Percentiles rank a stretch among this genome's conserved stretches.
Conservation (phyloP, 768 basidiomycete genomes). For the Lentinula boryana region DNA sequence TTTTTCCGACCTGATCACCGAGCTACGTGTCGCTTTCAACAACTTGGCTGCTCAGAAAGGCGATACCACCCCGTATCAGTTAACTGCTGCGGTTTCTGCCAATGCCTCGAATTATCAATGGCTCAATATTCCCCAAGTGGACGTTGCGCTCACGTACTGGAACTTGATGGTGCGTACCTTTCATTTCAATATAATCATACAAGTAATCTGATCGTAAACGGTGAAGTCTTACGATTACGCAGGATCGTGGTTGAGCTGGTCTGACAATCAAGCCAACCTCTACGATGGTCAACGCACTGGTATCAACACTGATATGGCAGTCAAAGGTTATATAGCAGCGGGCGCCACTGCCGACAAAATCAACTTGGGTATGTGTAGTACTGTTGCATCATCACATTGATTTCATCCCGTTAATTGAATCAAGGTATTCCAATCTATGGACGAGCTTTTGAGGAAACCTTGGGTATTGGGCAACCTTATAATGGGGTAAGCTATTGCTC, state of each 20-base stretch:
- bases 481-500: constrained; percentile 41
- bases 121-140: constrained; percentile 58
- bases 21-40: constrained; percentile 58
- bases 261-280: constrained; percentile 56
- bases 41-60: constrained; percentile 53
- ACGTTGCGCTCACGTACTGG: constrained; percentile 65
- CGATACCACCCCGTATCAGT: constrained; percentile 50
- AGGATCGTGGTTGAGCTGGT: constrained; percentile 66
- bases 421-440: constrained; percentile 77
- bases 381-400: neutral
- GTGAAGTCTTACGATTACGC: constrained; percentile 68
- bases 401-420: neutral
- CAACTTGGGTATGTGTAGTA: constrained; percentile 42
- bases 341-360: constrained; percentile 67
- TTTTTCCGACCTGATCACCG: constrained; percentile 58
- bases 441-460: constrained; percentile 67
- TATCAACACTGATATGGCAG: constrained; percentile 62
- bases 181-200: neutral
- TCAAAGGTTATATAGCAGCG: constrained; percentile 50
- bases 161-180: constrained; percentile 62
- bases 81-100: constrained; percentile 61
- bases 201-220: neutral
- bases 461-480: constrained; percentile 62
- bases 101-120: constrained; percentile 54
- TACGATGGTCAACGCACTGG: constrained; percentile 59